Evolutionary conservation across 768 basidiomycete species (phyloP).

Genomic region (Pholiota conissans): DNA sequence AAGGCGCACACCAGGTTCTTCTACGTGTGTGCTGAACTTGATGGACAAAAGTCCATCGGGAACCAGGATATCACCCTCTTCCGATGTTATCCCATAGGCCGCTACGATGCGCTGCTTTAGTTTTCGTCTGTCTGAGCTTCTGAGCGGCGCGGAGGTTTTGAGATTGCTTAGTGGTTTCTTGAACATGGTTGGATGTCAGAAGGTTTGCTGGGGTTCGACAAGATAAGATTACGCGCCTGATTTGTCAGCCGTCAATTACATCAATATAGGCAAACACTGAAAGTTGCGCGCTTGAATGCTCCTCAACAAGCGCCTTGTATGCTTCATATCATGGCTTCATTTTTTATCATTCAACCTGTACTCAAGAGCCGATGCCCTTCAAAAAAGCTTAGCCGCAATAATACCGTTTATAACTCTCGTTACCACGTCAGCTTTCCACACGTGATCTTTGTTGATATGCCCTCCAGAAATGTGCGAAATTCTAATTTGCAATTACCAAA

Average conservation of each 20-base stretch:
- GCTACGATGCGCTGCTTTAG: constrained; percentile 59
- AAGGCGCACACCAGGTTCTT: constrained; percentile 62
- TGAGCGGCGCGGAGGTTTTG: constrained; percentile 76
- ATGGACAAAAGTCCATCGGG: constrained; percentile 71
- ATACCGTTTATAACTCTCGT: neutral
- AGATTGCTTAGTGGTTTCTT: constrained; percentile 70
- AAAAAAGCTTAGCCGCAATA: neutral
- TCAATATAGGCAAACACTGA: neutral
- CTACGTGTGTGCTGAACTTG: constrained; percentile 65
- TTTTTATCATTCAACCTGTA: no score
- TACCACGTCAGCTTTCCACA: neutral
- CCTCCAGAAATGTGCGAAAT: constrained; percentile 15
- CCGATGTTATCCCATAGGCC: constrained; percentile 46
- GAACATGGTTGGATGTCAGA: constrained; percentile 51
- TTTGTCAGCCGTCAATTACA: constrained; percentile 7
- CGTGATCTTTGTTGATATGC: constrained; percentile 19
- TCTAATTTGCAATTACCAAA: constrained; percentile 26
- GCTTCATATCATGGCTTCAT: neutral
- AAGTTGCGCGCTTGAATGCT: neutral
- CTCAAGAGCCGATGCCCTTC: neutral
- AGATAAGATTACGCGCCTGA: constrained; percentile 3
- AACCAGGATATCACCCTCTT: constrained; percentile 68
- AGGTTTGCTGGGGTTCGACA: neutral
- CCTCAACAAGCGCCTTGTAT: neutral
- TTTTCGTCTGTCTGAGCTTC: constrained; percentile 73